Evolutionary conservation across 1,284 basidiomycete genomes (phyloP), one percentile per base, ranked within the genome.

Genomic region (Somion occarium): DNA sequence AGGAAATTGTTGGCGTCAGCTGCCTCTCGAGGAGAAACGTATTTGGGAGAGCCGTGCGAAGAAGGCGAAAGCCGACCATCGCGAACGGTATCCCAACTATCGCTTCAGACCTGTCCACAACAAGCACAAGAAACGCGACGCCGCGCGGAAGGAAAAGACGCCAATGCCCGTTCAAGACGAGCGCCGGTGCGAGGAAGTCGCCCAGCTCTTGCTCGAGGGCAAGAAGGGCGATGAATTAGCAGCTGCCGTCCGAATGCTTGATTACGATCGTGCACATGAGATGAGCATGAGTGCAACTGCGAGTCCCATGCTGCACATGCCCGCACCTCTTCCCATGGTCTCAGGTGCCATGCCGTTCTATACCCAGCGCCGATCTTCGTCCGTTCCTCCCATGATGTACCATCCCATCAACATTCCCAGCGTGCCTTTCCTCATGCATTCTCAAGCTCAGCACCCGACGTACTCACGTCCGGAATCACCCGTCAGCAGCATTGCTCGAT

Each of bases 71-170:
- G 78, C 77, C 0, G 78, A 80, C 26, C 86, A 88, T 66, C 78
- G 81, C 53, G 68, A 70, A 38, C 71, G 68, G 52, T 84, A 85
- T 63, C 86, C 86, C 2, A 74, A 83, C 57, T 89, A 88, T 59
- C 80, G 80, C 38, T 89, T 86, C 75, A 73, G 75, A 38, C 85
- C 86, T 0, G 80, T 72, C 26, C 86, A 85, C 71, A 80, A 79
- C 63, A 82, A 82, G 67, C 70, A 70, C 20, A 78, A 78, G 56
- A 62, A 62, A 51, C 57, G 56, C 1, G 61, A 58, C 26, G 27
- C 74, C 68, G 62, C 46, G 55, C 0, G 45, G 48, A 55, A 56
- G 53, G 56, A 57, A 34, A 64, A 64, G 59, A 43, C 52, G 23
- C 56, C 54, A 5, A 19, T 48, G 25, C 44, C 70, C 1, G 70